Evolutionary conservation across 2,329 filamentous ascomycete genomes (phyloP).

Genomic region (Coniochaeta sp.): DNA sequence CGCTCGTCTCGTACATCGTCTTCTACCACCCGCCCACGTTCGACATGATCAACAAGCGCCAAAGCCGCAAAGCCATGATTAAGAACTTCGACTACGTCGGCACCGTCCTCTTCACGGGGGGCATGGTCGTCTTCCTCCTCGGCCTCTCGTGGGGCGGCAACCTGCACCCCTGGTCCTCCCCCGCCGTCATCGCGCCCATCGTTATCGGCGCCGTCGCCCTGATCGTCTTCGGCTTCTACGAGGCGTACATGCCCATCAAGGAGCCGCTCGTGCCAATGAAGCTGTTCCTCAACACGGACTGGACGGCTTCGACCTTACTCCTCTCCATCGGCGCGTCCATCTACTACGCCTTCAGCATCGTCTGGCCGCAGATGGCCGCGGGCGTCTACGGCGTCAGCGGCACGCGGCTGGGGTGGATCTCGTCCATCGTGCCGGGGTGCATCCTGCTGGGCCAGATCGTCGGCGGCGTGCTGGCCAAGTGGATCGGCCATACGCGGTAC

Average conservation of each 20-base stretch:
- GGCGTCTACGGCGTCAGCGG: constrained; percentile 21
- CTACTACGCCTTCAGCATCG: constrained; percentile 29
- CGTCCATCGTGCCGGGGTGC: constrained; percentile 17
- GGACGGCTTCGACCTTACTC: constrained; percentile 23
- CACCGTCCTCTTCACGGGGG: constrained; percentile 20
- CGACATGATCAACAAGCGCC: constrained; percentile 20
- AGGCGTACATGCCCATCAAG: constrained; percentile 17
- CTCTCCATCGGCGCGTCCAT: constrained; percentile 28
- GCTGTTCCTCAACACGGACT: constrained; percentile 24
- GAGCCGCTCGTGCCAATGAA: constrained; percentile 28
- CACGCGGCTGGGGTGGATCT: constrained; percentile 14
- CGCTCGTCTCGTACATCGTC: constrained; percentile 20
- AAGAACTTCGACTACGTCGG: constrained; percentile 25
- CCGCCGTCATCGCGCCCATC: constrained; percentile 21
- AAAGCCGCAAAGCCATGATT: constrained; percentile 16
- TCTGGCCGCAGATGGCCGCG: constrained; percentile 27
- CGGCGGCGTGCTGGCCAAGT: constrained; percentile 17
- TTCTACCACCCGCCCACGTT: constrained; percentile 27
- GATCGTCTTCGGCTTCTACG: constrained; percentile 19
- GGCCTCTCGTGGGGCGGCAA: constrained; percentile 24
- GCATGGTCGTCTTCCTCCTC: constrained; percentile 22
- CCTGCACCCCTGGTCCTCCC: constrained; percentile 24
- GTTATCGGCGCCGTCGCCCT: constrained; percentile 17
- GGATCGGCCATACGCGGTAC: constrained; percentile 22
- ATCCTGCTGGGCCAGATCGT: constrained; percentile 19